Percentiles rank a stretch among this genome's conserved stretches.
Evolutionary conservation across 495 filamentous ascomycete species (phyloP).

Genomic region (Extremus antarcticus): DNA sequence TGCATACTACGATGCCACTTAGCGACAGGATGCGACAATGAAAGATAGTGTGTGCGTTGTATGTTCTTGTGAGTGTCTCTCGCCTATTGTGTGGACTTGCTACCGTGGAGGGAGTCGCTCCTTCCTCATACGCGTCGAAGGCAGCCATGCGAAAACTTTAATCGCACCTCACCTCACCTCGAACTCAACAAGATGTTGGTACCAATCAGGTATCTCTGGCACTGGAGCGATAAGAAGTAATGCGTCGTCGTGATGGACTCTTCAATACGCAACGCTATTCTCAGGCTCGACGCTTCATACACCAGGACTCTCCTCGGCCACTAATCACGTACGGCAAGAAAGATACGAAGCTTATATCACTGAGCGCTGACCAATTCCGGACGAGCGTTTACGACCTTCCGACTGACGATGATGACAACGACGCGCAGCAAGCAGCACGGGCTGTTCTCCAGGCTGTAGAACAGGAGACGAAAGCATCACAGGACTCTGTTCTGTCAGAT

Average conservation of each 20-base stretch:
- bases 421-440: not conserved
- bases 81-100: not conserved
- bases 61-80: not conserved
- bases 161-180: not conserved
- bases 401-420: conserved; percentile 1
- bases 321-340: conserved; percentile 11
- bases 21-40: not conserved
- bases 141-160: not conserved
- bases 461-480: not conserved
- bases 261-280: not conserved
- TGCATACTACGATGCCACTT: not conserved
- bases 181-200: not conserved
- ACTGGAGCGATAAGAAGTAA: not conserved
- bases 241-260: not conserved
- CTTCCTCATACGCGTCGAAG: not conserved
- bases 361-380: conserved; percentile 13
- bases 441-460: not conserved
- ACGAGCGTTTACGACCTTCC: conserved; percentile 3
- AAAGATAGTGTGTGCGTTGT: not conserved
- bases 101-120: not conserved
- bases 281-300: not conserved
- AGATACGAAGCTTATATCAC: conserved; percentile 5
- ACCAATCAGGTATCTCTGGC: not conserved
- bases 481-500: conserved; percentile 1
- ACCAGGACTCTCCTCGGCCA: not conserved